phyloP scores from a whole-genome alignment of 2,329 filamentous ascomycete species.

The Trichoderma atroviride region DNA sequence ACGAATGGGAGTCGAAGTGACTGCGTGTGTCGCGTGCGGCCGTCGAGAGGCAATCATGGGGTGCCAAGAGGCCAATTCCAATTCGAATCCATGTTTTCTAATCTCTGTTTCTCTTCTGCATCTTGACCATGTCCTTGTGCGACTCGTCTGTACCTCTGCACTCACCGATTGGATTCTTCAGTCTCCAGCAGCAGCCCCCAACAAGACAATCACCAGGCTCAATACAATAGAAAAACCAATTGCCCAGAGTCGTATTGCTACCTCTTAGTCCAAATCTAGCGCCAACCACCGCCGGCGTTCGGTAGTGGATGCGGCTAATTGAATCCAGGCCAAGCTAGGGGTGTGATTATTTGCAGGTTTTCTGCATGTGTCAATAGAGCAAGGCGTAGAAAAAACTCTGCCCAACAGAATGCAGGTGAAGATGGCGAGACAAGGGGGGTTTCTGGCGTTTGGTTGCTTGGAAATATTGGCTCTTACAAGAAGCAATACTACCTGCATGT shows the following conservation, averaged over 20 bases:
- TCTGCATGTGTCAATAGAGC: constrained; percentile 21
- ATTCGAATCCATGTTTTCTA: background rate
- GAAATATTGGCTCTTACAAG: background rate
- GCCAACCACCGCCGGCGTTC: constrained; percentile 19
- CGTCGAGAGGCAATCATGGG: background rate
- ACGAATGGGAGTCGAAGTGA: background rate
- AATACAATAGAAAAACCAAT: background rate
- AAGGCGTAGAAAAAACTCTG: background rate
- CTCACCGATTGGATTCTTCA: background rate
- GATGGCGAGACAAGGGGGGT: background rate
- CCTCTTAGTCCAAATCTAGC: background rate
- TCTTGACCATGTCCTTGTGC: background rate
- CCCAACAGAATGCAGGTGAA: background rate
- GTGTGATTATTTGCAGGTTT: constrained; percentile 12
- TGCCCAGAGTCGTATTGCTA: background rate
- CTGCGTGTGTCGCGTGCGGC: background rate
- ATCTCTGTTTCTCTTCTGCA: background rate
- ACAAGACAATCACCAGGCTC: background rate
- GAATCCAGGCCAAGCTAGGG: constrained; percentile 7
- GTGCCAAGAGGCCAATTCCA: background rate
- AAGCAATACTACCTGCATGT: background rate
- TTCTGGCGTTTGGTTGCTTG: background rate
- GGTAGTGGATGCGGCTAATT: constrained; percentile 13
- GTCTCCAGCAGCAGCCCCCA: background rate
- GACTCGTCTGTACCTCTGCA: background rate